Evolutionary conservation across 2,329 filamentous ascomycete species (phyloP).

Genomic region (Ilyonectria sp.): DNA sequence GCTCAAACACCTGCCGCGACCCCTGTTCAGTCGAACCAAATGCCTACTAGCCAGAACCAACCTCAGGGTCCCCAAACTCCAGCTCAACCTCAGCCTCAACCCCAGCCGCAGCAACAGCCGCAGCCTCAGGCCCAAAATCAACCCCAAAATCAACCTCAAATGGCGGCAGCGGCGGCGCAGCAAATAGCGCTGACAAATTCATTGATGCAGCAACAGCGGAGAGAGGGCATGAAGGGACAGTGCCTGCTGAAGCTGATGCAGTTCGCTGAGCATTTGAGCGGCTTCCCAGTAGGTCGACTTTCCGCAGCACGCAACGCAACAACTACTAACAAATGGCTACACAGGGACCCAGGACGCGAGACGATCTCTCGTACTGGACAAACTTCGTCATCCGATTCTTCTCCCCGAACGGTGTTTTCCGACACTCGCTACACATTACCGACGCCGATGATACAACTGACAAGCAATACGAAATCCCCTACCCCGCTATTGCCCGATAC

Average conservation of each 20-base stretch:
- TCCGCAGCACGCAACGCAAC: background rate
- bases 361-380: conserved; percentile 84
- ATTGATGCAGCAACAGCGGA: conserved; percentile 63
- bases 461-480: conserved; percentile 91
- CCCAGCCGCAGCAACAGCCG: conserved; percentile 51
- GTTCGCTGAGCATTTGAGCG: conserved; percentile 74
- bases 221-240: conserved; percentile 68
- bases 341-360: conserved; percentile 71
- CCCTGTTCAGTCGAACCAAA: conserved; percentile 53
- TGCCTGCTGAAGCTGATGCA: conserved; percentile 73
- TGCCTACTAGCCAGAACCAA: conserved; percentile 54
- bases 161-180: conserved; percentile 45
- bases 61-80: conserved; percentile 54
- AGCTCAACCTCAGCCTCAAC: conserved; percentile 52
- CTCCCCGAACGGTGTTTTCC: conserved; percentile 81
- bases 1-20: conserved; percentile 62
- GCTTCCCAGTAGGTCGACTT: conserved; percentile 63
- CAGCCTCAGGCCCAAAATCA: conserved; percentile 55
- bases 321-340: conserved; percentile 18
- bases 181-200: conserved; percentile 52
- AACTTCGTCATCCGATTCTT: conserved; percentile 87
- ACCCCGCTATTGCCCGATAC: conserved; percentile 86
- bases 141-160: conserved; percentile 44
- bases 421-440: conserved; percentile 76
- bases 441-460: conserved; percentile 72